phyloP scores from a whole-genome alignment of 192 early-diverging fungal species.

The Backusella luteola region DNA sequence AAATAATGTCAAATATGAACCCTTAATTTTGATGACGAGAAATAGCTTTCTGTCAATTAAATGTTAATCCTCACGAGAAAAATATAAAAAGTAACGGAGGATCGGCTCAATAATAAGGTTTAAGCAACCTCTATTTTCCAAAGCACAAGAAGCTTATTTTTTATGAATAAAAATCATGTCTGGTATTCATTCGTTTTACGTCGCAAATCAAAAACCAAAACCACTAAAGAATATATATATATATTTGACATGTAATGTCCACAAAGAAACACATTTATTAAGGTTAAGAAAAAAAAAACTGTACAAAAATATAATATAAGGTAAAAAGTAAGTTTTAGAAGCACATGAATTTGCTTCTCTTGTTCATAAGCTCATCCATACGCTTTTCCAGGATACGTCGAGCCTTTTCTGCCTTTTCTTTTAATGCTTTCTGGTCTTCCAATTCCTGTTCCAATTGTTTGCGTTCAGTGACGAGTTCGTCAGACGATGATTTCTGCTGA shows the following conservation, averaged over 20 bases:
- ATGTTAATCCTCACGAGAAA: no score
- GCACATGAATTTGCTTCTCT: slow-evolving; percentile 58
- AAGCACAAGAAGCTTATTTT: no score
- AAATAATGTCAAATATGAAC: no score
- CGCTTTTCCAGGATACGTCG: slow-evolving; percentile 43
- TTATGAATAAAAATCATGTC: no score
- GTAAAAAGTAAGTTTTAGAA: slow-evolving; percentile 37
- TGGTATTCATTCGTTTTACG: neutral
- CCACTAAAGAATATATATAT: neutral
- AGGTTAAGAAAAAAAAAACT: neutral
- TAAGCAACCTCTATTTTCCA: no score
- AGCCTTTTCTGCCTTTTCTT: slow-evolving; percentile 52
- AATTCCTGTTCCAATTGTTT: slow-evolving; percentile 35
- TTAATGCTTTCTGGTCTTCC: slow-evolving; percentile 43
- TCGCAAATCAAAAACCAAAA: neutral
- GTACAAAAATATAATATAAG: slow-evolving; percentile 7
- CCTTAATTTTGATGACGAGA: no score
- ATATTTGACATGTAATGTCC: neutral
- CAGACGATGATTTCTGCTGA: slow-evolving; percentile 26
- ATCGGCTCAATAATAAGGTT: no score
- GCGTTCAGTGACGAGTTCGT: slow-evolving; percentile 34
- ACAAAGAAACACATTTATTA: neutral
- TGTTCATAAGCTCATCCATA: slow-evolving; percentile 55
- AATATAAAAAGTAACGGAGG: no score
- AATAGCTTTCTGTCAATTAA: no score